These are phyloP conservation scores for Pythium phragmitis DNA, from an alignment of 352 stramenopile species.

Conservation along the genomic window DNA sequence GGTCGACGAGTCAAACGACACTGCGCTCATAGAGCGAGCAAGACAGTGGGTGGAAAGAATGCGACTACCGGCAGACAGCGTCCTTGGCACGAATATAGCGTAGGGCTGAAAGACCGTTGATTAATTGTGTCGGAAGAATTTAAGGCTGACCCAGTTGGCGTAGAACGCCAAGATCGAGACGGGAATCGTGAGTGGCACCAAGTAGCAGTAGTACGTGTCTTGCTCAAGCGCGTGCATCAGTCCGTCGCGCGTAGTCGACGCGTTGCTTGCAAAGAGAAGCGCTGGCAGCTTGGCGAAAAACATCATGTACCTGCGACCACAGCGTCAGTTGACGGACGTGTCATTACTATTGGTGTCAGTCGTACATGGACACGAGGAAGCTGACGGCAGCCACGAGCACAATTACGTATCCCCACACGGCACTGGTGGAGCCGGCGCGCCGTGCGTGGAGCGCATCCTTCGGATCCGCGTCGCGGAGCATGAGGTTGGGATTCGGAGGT, in stretches of 20 bases:
- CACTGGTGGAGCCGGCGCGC: conserved; percentile 66
- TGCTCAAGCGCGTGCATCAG: conserved; percentile 47
- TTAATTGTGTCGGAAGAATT: conserved; percentile 86
- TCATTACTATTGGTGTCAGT: not conserved
- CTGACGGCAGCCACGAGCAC: conserved; percentile 42
- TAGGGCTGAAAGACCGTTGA: not conserved
- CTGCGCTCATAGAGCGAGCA: conserved; percentile 13
- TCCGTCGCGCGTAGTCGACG: conserved; percentile 4
- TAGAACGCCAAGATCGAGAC: conserved; percentile 78
- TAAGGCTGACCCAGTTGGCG: conserved; percentile 82
- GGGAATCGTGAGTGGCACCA: conserved; percentile 75
- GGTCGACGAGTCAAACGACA: conserved; percentile 4
- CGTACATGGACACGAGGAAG: conserved; percentile 70
- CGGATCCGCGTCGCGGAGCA: not conserved
- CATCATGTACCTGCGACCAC: conserved; percentile 57
- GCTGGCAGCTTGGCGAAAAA: conserved; percentile 59
- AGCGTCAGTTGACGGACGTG: not conserved
- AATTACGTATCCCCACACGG: conserved; percentile 80
- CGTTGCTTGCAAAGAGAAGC: conserved; percentile 9
- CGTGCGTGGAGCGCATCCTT: conserved; percentile 15
- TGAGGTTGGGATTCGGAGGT: not conserved
- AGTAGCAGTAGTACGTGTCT: conserved; percentile 81
- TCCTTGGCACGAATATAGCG: not conserved
- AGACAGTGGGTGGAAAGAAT: conserved; percentile 21
- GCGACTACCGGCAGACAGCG: conserved; percentile 15